Conservation (phyloP, 1,139 yeast genomes). For the Sugiyamaella xylanicola region DNA sequence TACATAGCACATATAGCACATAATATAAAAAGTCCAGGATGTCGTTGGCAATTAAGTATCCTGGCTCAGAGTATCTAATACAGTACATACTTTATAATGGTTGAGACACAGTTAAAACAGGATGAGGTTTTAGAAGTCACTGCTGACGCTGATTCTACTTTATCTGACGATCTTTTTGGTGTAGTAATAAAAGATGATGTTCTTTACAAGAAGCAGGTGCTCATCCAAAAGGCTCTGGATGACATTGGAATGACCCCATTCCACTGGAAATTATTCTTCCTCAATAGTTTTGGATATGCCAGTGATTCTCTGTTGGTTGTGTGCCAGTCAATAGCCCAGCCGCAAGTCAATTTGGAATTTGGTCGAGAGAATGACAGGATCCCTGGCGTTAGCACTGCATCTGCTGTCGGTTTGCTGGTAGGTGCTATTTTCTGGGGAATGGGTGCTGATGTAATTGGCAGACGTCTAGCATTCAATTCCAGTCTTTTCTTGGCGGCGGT, state of each 20-base stretch:
- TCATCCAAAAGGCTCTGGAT: slow-evolving; percentile 36
- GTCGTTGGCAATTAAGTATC: too few species aligned
- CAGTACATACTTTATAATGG: not conserved
- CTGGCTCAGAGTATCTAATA: too few species aligned
- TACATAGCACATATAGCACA: too few species aligned
- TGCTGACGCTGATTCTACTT: slow-evolving; percentile 5
- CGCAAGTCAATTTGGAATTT: slow-evolving; percentile 34
- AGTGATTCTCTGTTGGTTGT: slow-evolving; percentile 59
- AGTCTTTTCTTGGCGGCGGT: slow-evolving; percentile 54
- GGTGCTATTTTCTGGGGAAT: slow-evolving; percentile 64
- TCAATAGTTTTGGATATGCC: slow-evolving; percentile 63
- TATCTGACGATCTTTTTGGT: slow-evolving; percentile 22
- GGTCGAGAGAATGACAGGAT: slow-evolving; percentile 26
- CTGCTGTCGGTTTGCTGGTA: slow-evolving; percentile 52
- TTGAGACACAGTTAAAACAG: not conserved
- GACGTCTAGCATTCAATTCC: slow-evolving; percentile 57
- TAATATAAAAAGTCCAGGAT: not conserved
- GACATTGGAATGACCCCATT: slow-evolving; percentile 34
- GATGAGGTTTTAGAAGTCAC: not conserved
- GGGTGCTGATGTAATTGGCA: slow-evolving; percentile 61
- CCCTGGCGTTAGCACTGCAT: slow-evolving; percentile 48
- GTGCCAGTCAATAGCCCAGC: slow-evolving; percentile 49
- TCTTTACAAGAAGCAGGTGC: slow-evolving; percentile 28
- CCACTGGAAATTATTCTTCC: slow-evolving; percentile 33
- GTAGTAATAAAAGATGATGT: slow-evolving; percentile 26